Evolutionary conservation across 176 grass and related monocot genomes (phyloP).

Genomic region (Carex scoparia): DNA sequence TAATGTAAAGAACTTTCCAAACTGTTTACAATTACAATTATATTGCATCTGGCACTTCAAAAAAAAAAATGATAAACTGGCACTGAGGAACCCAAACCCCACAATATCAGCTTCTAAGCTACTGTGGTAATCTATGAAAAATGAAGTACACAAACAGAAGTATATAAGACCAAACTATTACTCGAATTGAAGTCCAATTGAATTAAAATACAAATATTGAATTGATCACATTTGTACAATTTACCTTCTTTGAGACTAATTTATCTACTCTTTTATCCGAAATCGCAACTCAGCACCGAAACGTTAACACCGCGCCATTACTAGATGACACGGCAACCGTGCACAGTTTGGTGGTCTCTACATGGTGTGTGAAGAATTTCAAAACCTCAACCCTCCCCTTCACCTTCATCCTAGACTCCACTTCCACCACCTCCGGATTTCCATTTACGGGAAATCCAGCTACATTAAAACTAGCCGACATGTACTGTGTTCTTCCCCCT

Average conservation of each 20-base stretch:
- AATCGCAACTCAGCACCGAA: constrained; percentile 50
- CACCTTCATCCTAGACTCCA: constrained; percentile 63
- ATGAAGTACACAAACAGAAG: not conserved
- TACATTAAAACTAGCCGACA: constrained; percentile 65
- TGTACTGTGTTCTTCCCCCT: constrained; percentile 49
- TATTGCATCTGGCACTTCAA: not conserved
- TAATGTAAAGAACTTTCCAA: not conserved
- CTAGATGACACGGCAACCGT: constrained; percentile 48
- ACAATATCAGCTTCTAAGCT: not conserved
- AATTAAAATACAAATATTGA: constrained; percentile 10
- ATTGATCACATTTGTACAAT: constrained; percentile 15
- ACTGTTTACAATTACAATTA: not conserved
- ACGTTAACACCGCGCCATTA: constrained; percentile 57
- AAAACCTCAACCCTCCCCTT: constrained; percentile 73
- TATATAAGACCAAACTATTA: not conserved
- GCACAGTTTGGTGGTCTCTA: constrained; percentile 58
- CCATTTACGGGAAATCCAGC: constrained; percentile 43
- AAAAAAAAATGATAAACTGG: not conserved
- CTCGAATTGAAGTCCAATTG: not conserved
- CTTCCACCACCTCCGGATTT: constrained; percentile 42
- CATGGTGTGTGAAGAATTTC: constrained; percentile 66
- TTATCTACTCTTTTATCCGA: not conserved
- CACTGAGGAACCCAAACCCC: not conserved
- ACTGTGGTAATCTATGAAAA: not conserved
- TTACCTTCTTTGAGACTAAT: not conserved